Evolutionary conservation across 148 eudicot species (phyloP).

Genomic region (Rhododendron simsii): DNA sequence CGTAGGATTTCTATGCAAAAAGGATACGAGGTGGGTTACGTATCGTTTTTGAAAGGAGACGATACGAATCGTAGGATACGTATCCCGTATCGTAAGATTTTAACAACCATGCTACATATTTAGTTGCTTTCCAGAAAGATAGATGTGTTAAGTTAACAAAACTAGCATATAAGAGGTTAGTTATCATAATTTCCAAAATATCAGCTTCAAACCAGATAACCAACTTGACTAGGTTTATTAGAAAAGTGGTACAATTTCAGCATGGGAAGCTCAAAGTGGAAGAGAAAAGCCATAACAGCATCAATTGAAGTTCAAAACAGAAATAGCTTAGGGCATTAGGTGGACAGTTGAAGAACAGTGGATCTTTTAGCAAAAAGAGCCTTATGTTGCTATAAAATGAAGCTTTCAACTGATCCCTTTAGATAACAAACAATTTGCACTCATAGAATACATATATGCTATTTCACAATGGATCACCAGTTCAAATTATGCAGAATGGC

Average conservation of each 20-base stretch:
- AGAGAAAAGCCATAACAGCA: background rate
- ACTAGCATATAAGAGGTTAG: background rate
- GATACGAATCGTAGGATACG: no score
- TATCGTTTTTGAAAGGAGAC: no score
- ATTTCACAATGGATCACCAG: background rate
- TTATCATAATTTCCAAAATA: background rate
- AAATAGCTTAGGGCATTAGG: background rate
- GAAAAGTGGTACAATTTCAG: background rate
- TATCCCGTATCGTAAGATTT: no score
- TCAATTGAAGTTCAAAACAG: background rate
- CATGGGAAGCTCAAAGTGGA: background rate
- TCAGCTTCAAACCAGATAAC: background rate
- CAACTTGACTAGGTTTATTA: background rate
- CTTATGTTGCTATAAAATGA: background rate
- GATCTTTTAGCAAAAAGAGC: background rate
- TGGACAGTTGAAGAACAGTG: background rate
- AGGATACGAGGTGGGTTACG: no score
- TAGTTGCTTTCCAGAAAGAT: background rate
- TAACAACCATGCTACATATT: no score
- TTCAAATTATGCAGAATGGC: background rate
- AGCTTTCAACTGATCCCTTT: background rate
- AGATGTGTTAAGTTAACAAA: background rate
- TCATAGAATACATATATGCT: background rate
- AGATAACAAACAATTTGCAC: background rate
- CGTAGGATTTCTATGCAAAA: no score